Evolutionary conservation across 805 yeast species (phyloP).

Genomic region (Cephaloascus fragrans): DNA sequence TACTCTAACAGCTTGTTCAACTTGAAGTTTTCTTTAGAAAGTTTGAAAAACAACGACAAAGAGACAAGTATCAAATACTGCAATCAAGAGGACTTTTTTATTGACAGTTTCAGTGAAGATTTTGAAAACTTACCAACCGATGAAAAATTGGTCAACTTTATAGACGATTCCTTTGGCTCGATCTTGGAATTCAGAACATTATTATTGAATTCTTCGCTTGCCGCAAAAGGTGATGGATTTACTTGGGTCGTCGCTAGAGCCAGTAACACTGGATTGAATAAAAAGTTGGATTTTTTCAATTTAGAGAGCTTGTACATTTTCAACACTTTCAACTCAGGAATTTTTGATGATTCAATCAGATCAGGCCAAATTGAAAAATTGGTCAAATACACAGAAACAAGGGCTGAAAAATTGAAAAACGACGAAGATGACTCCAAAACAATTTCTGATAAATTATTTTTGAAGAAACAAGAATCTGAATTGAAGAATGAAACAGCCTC

Average conservation of each 20-base stretch:
- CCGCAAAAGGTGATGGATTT: conserved; percentile 81
- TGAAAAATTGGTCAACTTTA: conserved; percentile 32
- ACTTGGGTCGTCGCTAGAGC: conserved; percentile 78
- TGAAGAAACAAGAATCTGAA: conserved; percentile 25
- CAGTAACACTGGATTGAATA: conserved; percentile 9
- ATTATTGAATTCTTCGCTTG: conserved; percentile 55
- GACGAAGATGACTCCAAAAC: not conserved
- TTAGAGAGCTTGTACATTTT: conserved; percentile 51
- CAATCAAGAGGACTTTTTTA: conserved; percentile 28
- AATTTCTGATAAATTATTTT: conserved; percentile 11
- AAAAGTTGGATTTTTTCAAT: conserved; percentile 9
- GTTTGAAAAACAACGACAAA: conserved; percentile 18
- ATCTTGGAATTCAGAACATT: conserved; percentile 65
- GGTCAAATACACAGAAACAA: conserved; percentile 19
- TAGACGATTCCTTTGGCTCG: conserved; percentile 63
- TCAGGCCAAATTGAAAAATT: conserved; percentile 41
- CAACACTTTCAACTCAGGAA: conserved; percentile 85
- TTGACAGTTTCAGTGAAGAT: conserved; percentile 13
- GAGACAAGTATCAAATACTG: no score
- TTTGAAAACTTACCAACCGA: conserved; percentile 24
- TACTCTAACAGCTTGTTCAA: conserved; percentile 38
- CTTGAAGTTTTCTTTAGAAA: conserved; percentile 37
- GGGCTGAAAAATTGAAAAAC: conserved; percentile 7
- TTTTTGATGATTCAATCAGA: conserved; percentile 57
- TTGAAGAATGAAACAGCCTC: conserved; percentile 1